Evolutionary conservation across 2,329 filamentous ascomycete genomes (phyloP).

Genomic region (Cladobotryum protrusum): DNA sequence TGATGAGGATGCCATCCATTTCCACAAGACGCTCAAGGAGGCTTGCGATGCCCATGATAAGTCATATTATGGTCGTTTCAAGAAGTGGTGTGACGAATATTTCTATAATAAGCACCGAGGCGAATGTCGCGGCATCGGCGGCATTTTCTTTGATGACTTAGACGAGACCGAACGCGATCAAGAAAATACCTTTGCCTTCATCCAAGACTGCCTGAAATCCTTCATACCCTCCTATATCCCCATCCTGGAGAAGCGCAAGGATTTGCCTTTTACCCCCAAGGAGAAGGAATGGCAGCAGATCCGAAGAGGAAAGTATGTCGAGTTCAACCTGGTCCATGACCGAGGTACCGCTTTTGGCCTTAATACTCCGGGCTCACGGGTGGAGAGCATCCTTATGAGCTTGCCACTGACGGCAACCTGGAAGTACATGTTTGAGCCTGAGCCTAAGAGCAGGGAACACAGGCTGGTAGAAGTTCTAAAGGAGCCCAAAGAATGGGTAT

Average conservation of each 20-base stretch:
- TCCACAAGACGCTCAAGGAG: conserved; percentile 88
- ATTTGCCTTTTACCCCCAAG: conserved; percentile 79
- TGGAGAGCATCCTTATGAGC: conserved; percentile 98
- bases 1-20: conserved; percentile 94
- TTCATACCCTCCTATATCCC: conserved; percentile 90
- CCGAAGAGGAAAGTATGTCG: conserved; percentile 88
- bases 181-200: conserved; percentile 84
- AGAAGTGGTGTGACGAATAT: conserved; percentile 97
- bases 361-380: conserved; percentile 81
- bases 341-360: conserved; percentile 90
- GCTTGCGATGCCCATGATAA: conserved; percentile 92
- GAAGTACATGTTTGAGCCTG: conserved; percentile 90
- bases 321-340: conserved; percentile 98
- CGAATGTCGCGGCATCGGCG: conserved; percentile 82
- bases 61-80: conserved; percentile 88
- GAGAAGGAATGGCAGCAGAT: conserved; percentile 98
- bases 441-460: conserved; percentile 69
- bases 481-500: conserved; percentile 63
- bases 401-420: conserved; percentile 87
- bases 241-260: conserved; percentile 80
- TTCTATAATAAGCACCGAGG: conserved; percentile 89
- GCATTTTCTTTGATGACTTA: conserved; percentile 98
- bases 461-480: conserved; percentile 67
- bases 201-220: conserved; percentile 75
- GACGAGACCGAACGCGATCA: conserved; percentile 81